These are phyloP conservation scores for Leptomonas seymouri DNA, from an alignment of 208 protist genomes.

Conservation along the genomic window DNA sequence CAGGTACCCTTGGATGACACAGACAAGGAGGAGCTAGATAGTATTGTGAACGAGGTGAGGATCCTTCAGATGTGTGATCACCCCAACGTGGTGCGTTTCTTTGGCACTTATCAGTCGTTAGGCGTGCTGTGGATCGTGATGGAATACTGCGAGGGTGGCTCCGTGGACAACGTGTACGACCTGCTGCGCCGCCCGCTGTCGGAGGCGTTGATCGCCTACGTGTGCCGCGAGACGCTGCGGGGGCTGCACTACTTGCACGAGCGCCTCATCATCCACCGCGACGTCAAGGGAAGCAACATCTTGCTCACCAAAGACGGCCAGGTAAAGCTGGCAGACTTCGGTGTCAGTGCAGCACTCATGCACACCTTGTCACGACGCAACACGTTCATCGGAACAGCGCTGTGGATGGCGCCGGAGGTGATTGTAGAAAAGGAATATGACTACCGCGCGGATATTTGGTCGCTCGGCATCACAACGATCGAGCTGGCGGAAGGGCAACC, in stretches of 20 bases:
- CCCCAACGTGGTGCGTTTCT: conserved; percentile 91
- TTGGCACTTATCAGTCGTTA: conserved; percentile 84
- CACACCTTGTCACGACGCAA: conserved; percentile 88
- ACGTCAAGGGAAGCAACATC: conserved; percentile 95
- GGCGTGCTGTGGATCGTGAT: conserved; percentile 92
- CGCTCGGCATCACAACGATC: conserved; percentile 95
- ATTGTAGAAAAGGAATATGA: conserved; percentile 93
- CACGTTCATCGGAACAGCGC: conserved; percentile 90
- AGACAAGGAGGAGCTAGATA: conserved; percentile 67
- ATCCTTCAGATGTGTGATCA: conserved; percentile 87
- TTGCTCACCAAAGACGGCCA: conserved; percentile 88
- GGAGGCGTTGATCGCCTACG: conserved; percentile 89
- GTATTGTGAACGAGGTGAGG: conserved; percentile 82
- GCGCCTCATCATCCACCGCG: conserved; percentile 91
- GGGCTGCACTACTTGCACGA: conserved; percentile 92
- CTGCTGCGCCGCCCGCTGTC: conserved; percentile 74
- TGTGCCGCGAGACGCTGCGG: conserved; percentile 77
- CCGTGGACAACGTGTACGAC: conserved; percentile 87
- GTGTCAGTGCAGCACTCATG: conserved; percentile 81
- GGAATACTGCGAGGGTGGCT: conserved; percentile 94
- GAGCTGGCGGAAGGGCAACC: conserved; percentile 96
- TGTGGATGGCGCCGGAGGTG: conserved; percentile 95
- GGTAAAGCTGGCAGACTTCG: conserved; percentile 94
- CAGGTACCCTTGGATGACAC: conserved; percentile 84
- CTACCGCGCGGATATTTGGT: conserved; percentile 95